Evolutionary conservation across 1,284 basidiomycete genomes (phyloP).

Genomic region (Trichosporon sp.): DNA sequence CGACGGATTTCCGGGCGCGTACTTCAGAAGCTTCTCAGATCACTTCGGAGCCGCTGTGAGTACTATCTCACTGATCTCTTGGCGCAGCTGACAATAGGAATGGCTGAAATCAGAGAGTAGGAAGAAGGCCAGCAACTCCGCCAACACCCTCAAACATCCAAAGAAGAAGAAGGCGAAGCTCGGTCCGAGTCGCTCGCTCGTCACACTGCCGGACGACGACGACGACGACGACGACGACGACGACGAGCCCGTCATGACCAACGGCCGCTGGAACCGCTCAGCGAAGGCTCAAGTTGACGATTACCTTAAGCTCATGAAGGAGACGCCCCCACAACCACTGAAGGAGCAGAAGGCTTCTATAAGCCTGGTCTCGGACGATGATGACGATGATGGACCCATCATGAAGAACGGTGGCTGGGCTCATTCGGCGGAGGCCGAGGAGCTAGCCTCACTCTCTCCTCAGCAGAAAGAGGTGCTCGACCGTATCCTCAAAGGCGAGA

Average conservation of each 20-base stretch:
- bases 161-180: slow-evolving; percentile 2
- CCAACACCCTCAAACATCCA: background rate
- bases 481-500: slow-evolving; percentile 68
- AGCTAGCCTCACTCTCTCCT: slow-evolving; percentile 34
- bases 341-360: no score
- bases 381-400: no score
- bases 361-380: no score
- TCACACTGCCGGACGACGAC: slow-evolving; percentile 4
- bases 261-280: background rate
- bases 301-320: no score
- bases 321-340: no score
- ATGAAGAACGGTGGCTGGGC: no score
- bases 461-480: slow-evolving; percentile 74
- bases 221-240: background rate
- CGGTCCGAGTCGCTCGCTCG: background rate
- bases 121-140: background rate
- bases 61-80: background rate
- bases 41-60: background rate
- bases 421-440: slow-evolving; percentile 46
- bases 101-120: background rate
- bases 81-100: background rate
- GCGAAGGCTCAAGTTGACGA: no score
- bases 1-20: background rate
- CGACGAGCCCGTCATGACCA: background rate
- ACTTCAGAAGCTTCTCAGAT: background rate